Evolutionary conservation across 345 rosid species (phyloP).

Genomic region (Eucalyptus cladocalyx): DNA sequence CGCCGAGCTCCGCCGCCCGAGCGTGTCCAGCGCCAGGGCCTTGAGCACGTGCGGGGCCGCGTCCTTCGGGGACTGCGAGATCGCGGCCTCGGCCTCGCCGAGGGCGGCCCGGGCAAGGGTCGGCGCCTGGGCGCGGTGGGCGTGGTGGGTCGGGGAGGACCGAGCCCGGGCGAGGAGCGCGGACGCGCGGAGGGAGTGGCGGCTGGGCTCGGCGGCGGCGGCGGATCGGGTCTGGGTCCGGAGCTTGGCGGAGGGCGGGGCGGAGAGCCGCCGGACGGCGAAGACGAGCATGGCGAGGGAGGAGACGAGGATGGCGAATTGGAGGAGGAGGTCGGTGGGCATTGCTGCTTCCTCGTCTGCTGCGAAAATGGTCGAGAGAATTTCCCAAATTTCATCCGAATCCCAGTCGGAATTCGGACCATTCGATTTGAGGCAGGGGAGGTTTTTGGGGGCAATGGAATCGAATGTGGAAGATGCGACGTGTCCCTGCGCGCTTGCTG

Average conservation of each 20-base stretch:
- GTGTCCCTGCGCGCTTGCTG: not conserved
- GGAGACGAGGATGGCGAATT: conserved; percentile 1
- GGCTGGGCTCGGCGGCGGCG: not conserved
- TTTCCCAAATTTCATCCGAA: not conserved
- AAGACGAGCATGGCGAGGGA: conserved; percentile 1
- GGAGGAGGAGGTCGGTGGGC: conserved; percentile 5
- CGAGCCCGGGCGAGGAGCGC: not conserved
- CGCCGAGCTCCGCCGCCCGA: conserved; percentile 45
- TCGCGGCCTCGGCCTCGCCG: conserved; percentile 36
- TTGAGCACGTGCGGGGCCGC: conserved; percentile 44
- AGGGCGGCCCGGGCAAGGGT: conserved; percentile 45
- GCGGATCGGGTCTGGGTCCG: not conserved
- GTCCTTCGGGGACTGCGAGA: conserved; percentile 35
- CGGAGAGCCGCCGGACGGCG: conserved; percentile 4
- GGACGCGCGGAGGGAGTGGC: not conserved
- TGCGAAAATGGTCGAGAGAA: not conserved
- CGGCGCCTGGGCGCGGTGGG: conserved; percentile 14
- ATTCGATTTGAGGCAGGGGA: not conserved
- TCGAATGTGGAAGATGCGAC: not conserved
- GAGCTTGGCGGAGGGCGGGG: conserved; percentile 1
- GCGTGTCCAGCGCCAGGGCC: conserved; percentile 34
- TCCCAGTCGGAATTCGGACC: not conserved
- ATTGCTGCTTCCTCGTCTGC: not conserved
- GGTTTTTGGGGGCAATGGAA: not conserved
- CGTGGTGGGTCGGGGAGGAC: not conserved